A percentile compares a stretch with the other conserved stretches of the same genome.
phyloP scores from a whole-genome alignment of 2,329 filamentous ascomycete genomes.

The Dothideomycetes sp. region DNA sequence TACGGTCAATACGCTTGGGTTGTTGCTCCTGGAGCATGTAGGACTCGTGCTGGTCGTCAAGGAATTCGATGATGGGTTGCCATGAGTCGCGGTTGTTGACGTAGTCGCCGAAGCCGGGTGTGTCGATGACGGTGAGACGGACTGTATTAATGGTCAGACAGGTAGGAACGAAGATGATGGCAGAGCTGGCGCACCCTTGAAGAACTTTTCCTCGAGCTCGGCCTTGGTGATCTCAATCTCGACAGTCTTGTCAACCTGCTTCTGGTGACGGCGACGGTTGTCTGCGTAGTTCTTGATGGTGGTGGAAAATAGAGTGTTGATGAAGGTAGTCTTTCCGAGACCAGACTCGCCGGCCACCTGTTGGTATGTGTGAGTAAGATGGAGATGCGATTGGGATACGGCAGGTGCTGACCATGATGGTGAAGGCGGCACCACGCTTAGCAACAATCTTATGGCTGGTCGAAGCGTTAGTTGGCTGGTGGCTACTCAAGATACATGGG shows the following conservation, averaged over 20 bases:
- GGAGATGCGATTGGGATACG: neutral
- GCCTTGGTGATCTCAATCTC: slow-evolving; percentile 99
- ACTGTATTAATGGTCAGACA: slow-evolving; percentile 48
- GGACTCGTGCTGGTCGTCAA: slow-evolving; percentile 99
- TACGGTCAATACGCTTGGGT: slow-evolving; percentile 95
- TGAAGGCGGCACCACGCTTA: slow-evolving; percentile 91
- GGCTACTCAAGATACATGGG: slow-evolving; percentile 21
- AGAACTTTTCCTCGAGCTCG: slow-evolving; percentile 99
- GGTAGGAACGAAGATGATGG: neutral
- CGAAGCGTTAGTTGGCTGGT: slow-evolving; percentile 25
- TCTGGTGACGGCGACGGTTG: slow-evolving; percentile 97
- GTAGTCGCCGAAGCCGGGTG: slow-evolving; percentile 97
- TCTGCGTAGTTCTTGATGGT: slow-evolving; percentile 99
- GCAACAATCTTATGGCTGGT: slow-evolving; percentile 61
- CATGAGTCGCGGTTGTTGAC: slow-evolving; percentile 99
- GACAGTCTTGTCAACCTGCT: slow-evolving; percentile 99
- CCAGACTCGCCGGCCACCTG: slow-evolving; percentile 97
- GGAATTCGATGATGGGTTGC: slow-evolving; percentile 99
- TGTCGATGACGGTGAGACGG: slow-evolving; percentile 96
- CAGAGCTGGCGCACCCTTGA: slow-evolving; percentile 64
- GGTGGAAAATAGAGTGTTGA: slow-evolving; percentile 99
- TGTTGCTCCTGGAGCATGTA: slow-evolving; percentile 99
- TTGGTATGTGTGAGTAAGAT: slow-evolving; percentile 21
- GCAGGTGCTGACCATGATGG: slow-evolving; percentile 73
- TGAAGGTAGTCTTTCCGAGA: slow-evolving; percentile 98